A percentile compares a stretch with the other conserved stretches of the same genome.
Conservation (phyloP, 108 stramenopile species). For the Fragilaria radians region DNA sequence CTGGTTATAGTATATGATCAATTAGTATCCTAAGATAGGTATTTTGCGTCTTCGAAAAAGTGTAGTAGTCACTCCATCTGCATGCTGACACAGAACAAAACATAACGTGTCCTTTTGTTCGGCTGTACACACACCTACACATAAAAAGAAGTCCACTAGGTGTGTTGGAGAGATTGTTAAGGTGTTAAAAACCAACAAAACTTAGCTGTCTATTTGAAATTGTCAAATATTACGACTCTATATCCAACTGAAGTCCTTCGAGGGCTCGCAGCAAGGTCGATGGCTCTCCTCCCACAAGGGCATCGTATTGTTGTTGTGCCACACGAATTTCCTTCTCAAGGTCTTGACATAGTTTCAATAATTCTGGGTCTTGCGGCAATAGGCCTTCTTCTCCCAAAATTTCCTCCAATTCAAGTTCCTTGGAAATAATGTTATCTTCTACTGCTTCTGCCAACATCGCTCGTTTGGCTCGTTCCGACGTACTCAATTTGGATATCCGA, state of each 20-base stretch:
- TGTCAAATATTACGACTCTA: too few species aligned
- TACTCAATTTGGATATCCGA: background rate
- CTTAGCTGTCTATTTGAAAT: too few species aligned
- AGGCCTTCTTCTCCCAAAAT: slow-evolving; percentile 16
- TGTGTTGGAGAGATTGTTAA: too few species aligned
- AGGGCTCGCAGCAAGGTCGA: slow-evolving; percentile 19
- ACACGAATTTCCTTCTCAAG: slow-evolving; percentile 42
- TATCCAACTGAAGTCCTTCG: background rate
- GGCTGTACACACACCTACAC: too few species aligned
- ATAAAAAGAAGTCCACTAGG: too few species aligned
- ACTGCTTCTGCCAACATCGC: slow-evolving; percentile 54
- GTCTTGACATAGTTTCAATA: slow-evolving; percentile 17
- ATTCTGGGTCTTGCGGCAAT: slow-evolving; percentile 8
- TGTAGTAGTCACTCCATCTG: too few species aligned
- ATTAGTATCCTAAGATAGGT: too few species aligned
- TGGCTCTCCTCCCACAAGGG: slow-evolving; percentile 42
- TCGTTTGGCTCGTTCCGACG: slow-evolving; percentile 39
- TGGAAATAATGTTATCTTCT: slow-evolving; percentile 44
- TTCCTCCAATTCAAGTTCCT: slow-evolving; percentile 39
- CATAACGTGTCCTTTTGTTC: too few species aligned
- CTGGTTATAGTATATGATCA: too few species aligned
- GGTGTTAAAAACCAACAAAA: too few species aligned
- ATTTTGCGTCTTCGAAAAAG: too few species aligned
- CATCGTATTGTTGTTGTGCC: slow-evolving; percentile 37
- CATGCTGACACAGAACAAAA: too few species aligned